Evolutionary conservation across 805 yeast genomes (phyloP).

Genomic region (Scheffersomyces ergatensis): DNA sequence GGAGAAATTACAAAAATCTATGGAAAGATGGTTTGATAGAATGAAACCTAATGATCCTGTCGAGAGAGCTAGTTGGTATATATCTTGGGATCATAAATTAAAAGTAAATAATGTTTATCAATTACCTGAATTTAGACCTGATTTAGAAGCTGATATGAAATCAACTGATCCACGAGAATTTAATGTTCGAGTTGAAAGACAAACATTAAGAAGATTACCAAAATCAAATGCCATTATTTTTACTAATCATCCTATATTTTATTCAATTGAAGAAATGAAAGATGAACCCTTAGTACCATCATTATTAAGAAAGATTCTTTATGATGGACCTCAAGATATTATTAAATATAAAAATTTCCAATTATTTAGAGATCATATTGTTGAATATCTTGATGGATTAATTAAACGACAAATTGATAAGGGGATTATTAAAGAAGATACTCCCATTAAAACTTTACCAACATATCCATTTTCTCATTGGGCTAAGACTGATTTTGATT

Average conservation of each 20-base stretch:
- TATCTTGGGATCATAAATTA: slow-evolving; percentile 70
- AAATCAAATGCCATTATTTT: slow-evolving; percentile 63
- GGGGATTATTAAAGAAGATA: slow-evolving; percentile 53
- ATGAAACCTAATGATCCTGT: slow-evolving; percentile 62
- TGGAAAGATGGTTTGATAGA: slow-evolving; percentile 70
- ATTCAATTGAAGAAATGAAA: slow-evolving; percentile 73
- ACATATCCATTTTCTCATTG: slow-evolving; percentile 67
- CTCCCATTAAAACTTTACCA: slow-evolving; percentile 57
- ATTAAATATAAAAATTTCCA: slow-evolving; percentile 63
- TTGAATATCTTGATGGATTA: slow-evolving; percentile 54
- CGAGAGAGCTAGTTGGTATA: slow-evolving; percentile 74
- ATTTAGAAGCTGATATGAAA: slow-evolving; percentile 26
- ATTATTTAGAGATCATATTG: slow-evolving; percentile 56
- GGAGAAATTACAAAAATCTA: slow-evolving; percentile 60
- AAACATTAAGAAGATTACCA: slow-evolving; percentile 67
- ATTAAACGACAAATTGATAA: slow-evolving; percentile 56
- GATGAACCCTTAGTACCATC: slow-evolving; percentile 82
- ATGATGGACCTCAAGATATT: slow-evolving; percentile 66
- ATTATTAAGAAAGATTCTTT: slow-evolving; percentile 59
- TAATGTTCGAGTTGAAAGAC: slow-evolving; percentile 71
- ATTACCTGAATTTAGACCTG: slow-evolving; percentile 42
- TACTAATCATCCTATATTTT: slow-evolving; percentile 77
- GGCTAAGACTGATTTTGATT: slow-evolving; percentile 41
- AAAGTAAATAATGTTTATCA: slow-evolving; percentile 56
- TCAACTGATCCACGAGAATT: slow-evolving; percentile 49